phyloP scores from a whole-genome alignment of 2,329 filamentous ascomycete genomes.

The Fusarium sp. region DNA sequence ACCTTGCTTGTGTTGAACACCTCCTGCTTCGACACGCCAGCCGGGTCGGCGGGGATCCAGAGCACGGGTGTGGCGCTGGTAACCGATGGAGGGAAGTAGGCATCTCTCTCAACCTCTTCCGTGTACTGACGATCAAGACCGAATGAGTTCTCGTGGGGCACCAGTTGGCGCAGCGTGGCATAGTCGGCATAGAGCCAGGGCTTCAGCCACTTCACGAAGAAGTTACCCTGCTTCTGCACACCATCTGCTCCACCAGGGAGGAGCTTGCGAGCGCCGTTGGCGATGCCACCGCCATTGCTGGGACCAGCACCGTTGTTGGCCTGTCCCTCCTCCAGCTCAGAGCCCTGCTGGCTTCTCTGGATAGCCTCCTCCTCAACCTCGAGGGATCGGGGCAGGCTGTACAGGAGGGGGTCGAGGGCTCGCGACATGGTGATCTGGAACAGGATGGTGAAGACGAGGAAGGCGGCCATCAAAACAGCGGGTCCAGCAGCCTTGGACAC shows the following conservation, averaged over 20 bases:
- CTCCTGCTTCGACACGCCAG: constrained; percentile 78
- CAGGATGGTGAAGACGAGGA: constrained; percentile 80
- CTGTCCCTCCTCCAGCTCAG: constrained; percentile 39
- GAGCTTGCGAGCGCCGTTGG: constrained; percentile 37
- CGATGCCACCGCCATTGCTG: constrained; percentile 27
- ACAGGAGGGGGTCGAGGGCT: constrained; percentile 77
- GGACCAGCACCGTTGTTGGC: constrained; percentile 23
- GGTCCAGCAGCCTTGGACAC: constrained; percentile 76
- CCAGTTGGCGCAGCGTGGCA: constrained; percentile 74
- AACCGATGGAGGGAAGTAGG: constrained; percentile 80
- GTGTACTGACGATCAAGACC: constrained; percentile 68
- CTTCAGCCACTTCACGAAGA: constrained; percentile 73
- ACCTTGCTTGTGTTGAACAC: constrained; percentile 74
- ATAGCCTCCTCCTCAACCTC: constrained; percentile 57
- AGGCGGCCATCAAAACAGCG: constrained; percentile 78
- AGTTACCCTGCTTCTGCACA: constrained; percentile 61
- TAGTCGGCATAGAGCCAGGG: constrained; percentile 84
- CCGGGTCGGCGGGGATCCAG: constrained; percentile 81
- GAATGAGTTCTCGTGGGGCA: constrained; percentile 68
- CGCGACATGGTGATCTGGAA: constrained; percentile 80
- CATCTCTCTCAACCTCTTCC: constrained; percentile 71
- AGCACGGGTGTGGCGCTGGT: constrained; percentile 70
- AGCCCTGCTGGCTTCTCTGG: constrained; percentile 48
- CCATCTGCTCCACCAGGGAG: constrained; percentile 36
- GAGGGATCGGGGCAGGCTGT: constrained; percentile 75